Base-by-base conservation (phyloP, 257 asterid genomes). In the Plectranthus barbatus region DNA sequence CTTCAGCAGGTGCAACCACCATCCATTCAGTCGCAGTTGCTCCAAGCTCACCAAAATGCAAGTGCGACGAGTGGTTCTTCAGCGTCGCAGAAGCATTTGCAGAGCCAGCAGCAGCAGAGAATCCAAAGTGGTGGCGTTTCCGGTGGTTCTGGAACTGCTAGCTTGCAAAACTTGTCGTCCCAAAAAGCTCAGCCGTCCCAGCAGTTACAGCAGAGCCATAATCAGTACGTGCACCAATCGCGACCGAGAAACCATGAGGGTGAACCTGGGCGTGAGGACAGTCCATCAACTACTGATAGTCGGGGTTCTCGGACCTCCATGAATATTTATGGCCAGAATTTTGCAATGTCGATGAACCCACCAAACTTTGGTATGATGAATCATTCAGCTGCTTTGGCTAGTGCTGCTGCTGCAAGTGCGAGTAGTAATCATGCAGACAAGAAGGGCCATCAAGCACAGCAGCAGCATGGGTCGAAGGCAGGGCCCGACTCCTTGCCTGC, bases 51-150 rank as follows among this genome's bases (percentile, higher is more conserved):
- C 48, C 95, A 79, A 34, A 84, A 77, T 34, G 61, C 80, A 0
- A 76, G 80, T 39, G 62, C 77, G 5, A 71, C 91, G 0, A 84
- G 80, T 41, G 74, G 81, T 45, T 87, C 95, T 33, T 81, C 86
- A 0, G 76, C 96, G 0, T 74, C 96, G 9, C 98, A 83, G 75
- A 91, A 86, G 81, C 90, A 83, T 89, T 95, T 0, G 84, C 86
- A 18, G 74, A 24, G 77, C 72, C 97, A 78, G 62, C 91, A 79
- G 64, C 91, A 83, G 75, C 86, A 71, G 76, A 76, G 81, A 52
- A 47, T 85, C 8, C 85, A 75, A 24, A 79, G 80, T 23, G 64
- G 77, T 5, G 31, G 31, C 31, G 31, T 79, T 21, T 61, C 76
- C 24, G 62, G 77, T 1, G 73, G 21, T 1, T 73, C 72, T 56